Evolutionary conservation across 768 basidiomycete species (phyloP).

Genomic region (Suillus subalutaceus): DNA sequence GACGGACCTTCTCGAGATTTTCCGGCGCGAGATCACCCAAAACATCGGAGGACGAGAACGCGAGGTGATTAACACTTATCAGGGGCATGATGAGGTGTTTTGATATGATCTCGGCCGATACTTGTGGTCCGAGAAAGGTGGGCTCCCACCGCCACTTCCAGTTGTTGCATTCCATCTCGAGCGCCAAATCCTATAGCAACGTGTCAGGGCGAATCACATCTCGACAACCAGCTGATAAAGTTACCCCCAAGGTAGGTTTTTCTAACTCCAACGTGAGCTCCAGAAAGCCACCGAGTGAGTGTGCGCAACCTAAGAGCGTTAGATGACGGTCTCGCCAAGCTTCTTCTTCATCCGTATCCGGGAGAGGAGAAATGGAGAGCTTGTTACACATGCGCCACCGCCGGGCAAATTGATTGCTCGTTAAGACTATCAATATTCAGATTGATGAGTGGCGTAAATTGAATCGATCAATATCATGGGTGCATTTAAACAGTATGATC

Average conservation of each 20-base stretch:
- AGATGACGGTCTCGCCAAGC: constrained; percentile 61
- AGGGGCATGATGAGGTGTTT: constrained; percentile 78
- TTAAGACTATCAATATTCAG: constrained; percentile 45
- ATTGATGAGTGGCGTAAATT: constrained; percentile 19
- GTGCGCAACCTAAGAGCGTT: constrained; percentile 56
- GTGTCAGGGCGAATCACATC: constrained; percentile 17
- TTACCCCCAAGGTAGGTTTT: constrained; percentile 62
- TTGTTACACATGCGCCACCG: constrained; percentile 70
- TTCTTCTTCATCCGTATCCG: constrained; percentile 51
- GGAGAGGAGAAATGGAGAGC: constrained; percentile 30
- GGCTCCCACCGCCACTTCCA: constrained; percentile 86
- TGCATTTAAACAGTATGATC: not conserved
- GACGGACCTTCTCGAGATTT: constrained; percentile 68
- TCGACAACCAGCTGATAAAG: constrained; percentile 7
- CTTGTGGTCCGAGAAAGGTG: constrained; percentile 60
- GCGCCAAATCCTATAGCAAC: constrained; percentile 60
- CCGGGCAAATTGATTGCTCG: constrained; percentile 60
- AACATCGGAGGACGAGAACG: constrained; percentile 63
- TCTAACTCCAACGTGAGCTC: constrained; percentile 63
- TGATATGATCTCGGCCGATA: constrained; percentile 74
- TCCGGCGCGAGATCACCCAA: constrained; percentile 55
- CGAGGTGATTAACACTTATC: constrained; percentile 69
- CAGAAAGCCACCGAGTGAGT: constrained; percentile 62
- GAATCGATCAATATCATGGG: constrained; percentile 16
- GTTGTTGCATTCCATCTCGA: constrained; percentile 56